Percentiles rank a stretch among this genome's conserved stretches.
Conservation (phyloP, 257 asterid species). For the Buddleja alternifolia region DNA sequence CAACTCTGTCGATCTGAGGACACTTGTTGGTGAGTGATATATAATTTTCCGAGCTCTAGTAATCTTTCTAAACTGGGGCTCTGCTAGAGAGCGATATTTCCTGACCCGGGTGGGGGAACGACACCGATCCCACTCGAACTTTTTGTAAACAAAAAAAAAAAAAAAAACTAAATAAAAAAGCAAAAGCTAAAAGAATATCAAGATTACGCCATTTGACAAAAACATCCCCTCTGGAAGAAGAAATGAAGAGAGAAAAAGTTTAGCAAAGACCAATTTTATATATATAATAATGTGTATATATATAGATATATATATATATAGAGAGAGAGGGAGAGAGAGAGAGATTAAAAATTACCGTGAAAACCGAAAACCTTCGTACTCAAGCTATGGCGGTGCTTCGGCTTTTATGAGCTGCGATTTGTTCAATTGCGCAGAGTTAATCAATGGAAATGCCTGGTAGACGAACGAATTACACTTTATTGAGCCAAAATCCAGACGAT, state of each 20-base stretch:
- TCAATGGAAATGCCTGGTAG: conserved; percentile 82
- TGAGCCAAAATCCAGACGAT: conserved; percentile 81
- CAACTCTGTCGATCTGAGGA: too few species aligned
- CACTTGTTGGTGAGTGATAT: too few species aligned
- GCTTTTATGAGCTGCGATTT: not conserved
- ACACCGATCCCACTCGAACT: too few species aligned
- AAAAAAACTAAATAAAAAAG: not conserved
- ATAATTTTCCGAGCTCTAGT: too few species aligned
- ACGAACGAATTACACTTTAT: conserved; percentile 71
- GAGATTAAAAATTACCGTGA: not conserved
- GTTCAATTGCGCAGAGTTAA: not conserved
- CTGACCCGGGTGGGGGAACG: too few species aligned
- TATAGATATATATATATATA: too few species aligned
- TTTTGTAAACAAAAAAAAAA: too few species aligned
- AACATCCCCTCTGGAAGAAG: conserved; percentile 33
- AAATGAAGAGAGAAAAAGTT: conserved; percentile 32
- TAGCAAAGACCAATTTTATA: conserved; percentile 8
- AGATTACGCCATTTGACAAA: conserved; percentile 35
- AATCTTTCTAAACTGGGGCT: too few species aligned
- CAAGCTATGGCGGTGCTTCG: conserved; percentile 47
- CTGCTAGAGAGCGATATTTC: too few species aligned
- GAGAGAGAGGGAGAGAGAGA: conserved; percentile 25
- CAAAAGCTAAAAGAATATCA: conserved; percentile 18
- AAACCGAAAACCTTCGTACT: not conserved
- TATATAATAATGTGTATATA: too few species aligned